Conservation (phyloP, 768 basidiomycete species). For the Psilocybe sp. region DNA sequence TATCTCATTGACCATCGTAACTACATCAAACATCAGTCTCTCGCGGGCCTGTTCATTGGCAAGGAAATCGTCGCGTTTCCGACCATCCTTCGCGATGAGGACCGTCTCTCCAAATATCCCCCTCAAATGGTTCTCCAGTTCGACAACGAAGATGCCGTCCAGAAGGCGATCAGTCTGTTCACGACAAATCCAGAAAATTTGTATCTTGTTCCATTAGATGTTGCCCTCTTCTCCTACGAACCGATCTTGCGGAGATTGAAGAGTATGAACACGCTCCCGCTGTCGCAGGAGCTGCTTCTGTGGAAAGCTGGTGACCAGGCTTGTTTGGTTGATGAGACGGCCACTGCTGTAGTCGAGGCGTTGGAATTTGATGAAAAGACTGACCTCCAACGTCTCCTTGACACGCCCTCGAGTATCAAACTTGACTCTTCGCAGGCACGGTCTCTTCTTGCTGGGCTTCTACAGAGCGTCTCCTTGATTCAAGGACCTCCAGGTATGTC, state of each 20-base stretch:
- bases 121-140: conserved; percentile 56
- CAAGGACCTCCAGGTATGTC: conserved; percentile 69
- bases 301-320: conserved; percentile 37
- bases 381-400: conserved; percentile 40
- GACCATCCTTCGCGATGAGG: conserved; percentile 52
- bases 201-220: conserved; percentile 55
- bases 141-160: conserved; percentile 36
- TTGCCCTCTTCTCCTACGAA: conserved; percentile 60
- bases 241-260: conserved; percentile 61
- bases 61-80: conserved; percentile 50
- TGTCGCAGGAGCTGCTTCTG: conserved; percentile 49
- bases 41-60: conserved; percentile 50
- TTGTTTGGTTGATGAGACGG: conserved; percentile 4
- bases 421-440: conserved; percentile 51
- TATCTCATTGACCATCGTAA: conserved; percentile 36
- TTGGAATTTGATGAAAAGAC: conserved; percentile 29
- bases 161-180: conserved; percentile 37
- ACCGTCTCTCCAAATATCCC: conserved; percentile 40
- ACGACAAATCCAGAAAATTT: conserved; percentile 29
- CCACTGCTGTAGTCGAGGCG: conserved; percentile 14
- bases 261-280: conserved; percentile 38
- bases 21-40: conserved; percentile 50
- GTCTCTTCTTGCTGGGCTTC: conserved; percentile 51
- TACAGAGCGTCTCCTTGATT: conserved; percentile 56
- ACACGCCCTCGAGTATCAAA: conserved; percentile 33